Evolutionary conservation across 148 eudicot genomes (phyloP), one percentile per base, ranked within the genome.

Genomic region (Selenicereus undatus): DNA sequence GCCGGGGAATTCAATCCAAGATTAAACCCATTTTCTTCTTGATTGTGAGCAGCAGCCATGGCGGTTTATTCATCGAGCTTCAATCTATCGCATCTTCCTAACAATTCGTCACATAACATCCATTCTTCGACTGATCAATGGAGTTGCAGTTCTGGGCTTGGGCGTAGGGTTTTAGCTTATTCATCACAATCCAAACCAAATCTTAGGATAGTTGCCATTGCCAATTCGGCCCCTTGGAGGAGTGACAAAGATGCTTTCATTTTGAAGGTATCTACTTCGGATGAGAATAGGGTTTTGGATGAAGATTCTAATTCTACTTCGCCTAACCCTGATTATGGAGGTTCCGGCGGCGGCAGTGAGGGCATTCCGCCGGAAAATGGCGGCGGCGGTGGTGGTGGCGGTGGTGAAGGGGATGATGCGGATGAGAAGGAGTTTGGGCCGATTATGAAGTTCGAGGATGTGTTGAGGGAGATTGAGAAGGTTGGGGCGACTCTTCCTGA

Each of bases 361-460:
- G 76, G 75, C 79, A 71, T 77, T 43, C 82, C 87, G 16, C 73
- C 84, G n/a, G 87, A 75, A 2, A 81, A 86, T 32, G 89, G 87
- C 3, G 90, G 85, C 5, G 91, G 80, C 0, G 84, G 71, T 5
- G 88, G 8, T 39, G 43, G 43, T 5, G 43, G 43, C 8, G 43
- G 48, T 26, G 75, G 54, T 18, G 88, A 75, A 68, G 89, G 83
- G 30, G 87, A 71, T 75, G 84, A 85, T 4, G 84, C 78, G 6
- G 87, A 86, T 29, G 91, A 84, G 66, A 81, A 87, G 76, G 91
- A 90, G 75, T 90, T 89, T 68, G 91, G 93, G 68, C 89, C 85
- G 2, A 75, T 90, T 39, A 76, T 90, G 91, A 89, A 89, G 86
- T 87, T 89, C 76, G 91, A 89, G 76, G 93, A 90, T 42, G 89